Conservation (phyloP, 2,329 filamentous ascomycete species). For the Cladosporium cucumerinum region DNA sequence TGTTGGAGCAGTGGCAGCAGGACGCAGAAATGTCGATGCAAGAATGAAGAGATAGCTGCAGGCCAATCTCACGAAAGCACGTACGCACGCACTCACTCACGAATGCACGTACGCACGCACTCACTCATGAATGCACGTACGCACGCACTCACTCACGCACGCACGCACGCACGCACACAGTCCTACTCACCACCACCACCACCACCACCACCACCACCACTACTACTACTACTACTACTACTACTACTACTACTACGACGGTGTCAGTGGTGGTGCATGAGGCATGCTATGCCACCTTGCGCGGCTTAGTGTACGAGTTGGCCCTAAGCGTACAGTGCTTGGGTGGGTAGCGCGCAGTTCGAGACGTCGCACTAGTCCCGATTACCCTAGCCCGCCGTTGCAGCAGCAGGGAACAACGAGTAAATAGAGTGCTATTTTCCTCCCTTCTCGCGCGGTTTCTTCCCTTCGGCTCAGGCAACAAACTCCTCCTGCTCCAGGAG, state of each 20-base stretch:
- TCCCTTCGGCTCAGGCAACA: neutral
- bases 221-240: too few relatives aligned
- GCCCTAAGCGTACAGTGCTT: neutral
- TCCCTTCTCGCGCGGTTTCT: neutral
- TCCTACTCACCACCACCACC: too few relatives aligned
- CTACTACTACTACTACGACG: neutral
- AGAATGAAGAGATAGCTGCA: slow-evolving; percentile 1
- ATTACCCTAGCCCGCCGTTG: neutral
- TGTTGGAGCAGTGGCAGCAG: neutral
- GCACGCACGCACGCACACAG: too few relatives aligned
- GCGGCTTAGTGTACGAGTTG: neutral
- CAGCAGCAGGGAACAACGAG: neutral
- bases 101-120: too few relatives aligned
- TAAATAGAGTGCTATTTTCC: neutral
- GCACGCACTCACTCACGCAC: too few relatives aligned
- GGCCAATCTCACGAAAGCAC: neutral
- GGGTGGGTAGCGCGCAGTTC: neutral
- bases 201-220: too few relatives aligned
- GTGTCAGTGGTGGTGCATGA: neutral
- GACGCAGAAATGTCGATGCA: neutral
- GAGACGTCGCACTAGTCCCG: neutral
- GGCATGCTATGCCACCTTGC: neutral
- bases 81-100: neutral
- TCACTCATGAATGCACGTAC: too few relatives aligned
- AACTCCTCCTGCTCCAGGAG: neutral